Conservation (phyloP, 371 early-diverging fungal species). For the Mortierella sp. region DNA sequence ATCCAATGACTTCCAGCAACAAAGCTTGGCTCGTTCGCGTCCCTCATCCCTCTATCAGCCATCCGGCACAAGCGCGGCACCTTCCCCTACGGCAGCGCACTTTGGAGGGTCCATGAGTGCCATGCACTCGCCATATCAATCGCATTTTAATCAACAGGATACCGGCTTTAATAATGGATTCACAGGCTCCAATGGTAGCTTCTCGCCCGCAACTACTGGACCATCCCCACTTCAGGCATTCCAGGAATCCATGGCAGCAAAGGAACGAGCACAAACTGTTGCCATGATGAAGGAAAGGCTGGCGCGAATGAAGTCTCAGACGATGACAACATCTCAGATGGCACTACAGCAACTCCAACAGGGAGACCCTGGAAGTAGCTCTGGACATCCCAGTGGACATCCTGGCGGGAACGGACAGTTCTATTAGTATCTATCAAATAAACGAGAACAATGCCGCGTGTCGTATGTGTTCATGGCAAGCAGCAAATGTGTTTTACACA, state of each 20-base stretch:
- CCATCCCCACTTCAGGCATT: constrained; percentile 32
- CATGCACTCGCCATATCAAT: constrained; percentile 22
- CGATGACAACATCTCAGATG: constrained; percentile 35
- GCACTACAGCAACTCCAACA: constrained; percentile 50
- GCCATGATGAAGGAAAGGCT: constrained; percentile 67
- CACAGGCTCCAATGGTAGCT: constrained; percentile 1
- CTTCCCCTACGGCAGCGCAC: constrained; percentile 23
- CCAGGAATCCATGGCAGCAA: constrained; percentile 47
- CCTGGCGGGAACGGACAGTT: background rate
- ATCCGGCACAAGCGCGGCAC: background rate
- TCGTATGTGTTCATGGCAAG: too few species aligned
- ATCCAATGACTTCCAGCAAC: constrained; percentile 44
- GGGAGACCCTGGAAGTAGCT: constrained; percentile 11
- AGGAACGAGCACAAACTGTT: constrained; percentile 63
- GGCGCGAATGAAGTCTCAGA: constrained; percentile 64
- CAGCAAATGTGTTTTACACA: too few species aligned
- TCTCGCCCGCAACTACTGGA: constrained; percentile 12
- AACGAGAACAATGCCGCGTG: too few species aligned
- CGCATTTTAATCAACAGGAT: constrained; percentile 20
- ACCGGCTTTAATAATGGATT: background rate
- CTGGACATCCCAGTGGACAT: background rate
- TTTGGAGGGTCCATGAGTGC: constrained; percentile 14
- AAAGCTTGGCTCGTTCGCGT: constrained; percentile 45
- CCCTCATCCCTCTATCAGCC: constrained; percentile 43
- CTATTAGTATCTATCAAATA: too few species aligned